Percentiles rank a stretch among this genome's conserved stretches.
Conservation (phyloP, 305 asterid genomes). For the Withania somnifera region DNA sequence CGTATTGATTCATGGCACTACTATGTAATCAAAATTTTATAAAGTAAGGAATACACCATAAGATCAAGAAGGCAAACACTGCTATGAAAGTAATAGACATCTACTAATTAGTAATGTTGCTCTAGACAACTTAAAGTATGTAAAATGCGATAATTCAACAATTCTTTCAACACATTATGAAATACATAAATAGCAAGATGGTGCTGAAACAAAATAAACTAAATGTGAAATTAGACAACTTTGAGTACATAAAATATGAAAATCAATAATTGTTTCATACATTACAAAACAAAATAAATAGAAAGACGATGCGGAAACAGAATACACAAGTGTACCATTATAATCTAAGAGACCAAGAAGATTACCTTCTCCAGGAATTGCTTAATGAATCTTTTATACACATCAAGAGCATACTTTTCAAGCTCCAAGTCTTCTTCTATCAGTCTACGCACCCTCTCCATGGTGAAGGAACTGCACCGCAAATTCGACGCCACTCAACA, state of each 20-base stretch:
- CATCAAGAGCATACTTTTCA: slow-evolving; percentile 58
- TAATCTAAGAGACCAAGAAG: background rate
- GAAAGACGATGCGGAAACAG: background rate
- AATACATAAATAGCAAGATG: background rate
- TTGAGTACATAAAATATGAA: background rate
- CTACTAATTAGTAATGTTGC: background rate
- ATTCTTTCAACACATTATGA: background rate
- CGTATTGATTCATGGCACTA: background rate
- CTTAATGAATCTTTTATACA: slow-evolving; percentile 64
- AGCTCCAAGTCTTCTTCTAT: slow-evolving; percentile 74
- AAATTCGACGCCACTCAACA: slow-evolving; percentile 2
- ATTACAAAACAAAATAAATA: background rate
- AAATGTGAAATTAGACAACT: background rate
- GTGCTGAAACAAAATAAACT: background rate
- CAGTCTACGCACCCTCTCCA: slow-evolving; percentile 67
- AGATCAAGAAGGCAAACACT: background rate
- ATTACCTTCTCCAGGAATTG: slow-evolving; percentile 54
- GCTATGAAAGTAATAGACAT: background rate
- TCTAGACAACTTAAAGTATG: background rate
- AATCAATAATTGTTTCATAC: background rate
- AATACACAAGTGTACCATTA: background rate
- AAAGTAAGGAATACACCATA: background rate
- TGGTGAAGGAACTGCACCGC: slow-evolving; percentile 46
- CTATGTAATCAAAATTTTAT: background rate
- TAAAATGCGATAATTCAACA: background rate